Evolutionary conservation across 345 rosid genomes (phyloP).

Genomic region (Litchi chinensis): DNA sequence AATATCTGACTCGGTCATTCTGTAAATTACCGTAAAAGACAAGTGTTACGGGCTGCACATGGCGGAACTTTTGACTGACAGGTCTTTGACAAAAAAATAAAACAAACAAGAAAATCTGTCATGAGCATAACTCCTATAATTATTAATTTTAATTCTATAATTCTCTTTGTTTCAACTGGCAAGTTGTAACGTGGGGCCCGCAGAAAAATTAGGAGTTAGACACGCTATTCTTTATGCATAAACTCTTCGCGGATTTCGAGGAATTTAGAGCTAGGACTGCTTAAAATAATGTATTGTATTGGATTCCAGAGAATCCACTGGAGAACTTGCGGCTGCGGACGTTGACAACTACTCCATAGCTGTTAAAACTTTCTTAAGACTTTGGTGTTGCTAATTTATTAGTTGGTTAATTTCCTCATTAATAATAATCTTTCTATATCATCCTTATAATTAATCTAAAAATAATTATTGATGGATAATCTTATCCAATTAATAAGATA

Average conservation of each 20-base stretch:
- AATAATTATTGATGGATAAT: no score
- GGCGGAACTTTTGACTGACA: conserved; percentile 21
- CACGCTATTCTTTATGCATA: not conserved
- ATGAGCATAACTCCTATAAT: not conserved
- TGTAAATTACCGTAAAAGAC: conserved; percentile 13
- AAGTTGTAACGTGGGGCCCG: conserved; percentile 16
- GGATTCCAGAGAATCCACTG: conserved; percentile 24
- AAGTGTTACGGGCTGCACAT: conserved; percentile 31
- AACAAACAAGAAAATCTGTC: not conserved
- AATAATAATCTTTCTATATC: no score
- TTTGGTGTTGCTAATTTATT: no score
- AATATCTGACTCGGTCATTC: not conserved
- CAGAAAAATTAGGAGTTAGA: not conserved
- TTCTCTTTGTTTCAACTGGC: conserved; percentile 20
- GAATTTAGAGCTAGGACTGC: not conserved
- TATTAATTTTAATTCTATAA: not conserved
- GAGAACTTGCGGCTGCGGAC: conserved; percentile 24
- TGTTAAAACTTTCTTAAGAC: no score
- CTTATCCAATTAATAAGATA: no score
- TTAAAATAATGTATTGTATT: not conserved
- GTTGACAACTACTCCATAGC: no score
- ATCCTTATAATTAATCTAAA: no score
- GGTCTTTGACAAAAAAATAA: not conserved
- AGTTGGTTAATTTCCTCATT: no score
- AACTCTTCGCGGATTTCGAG: not conserved